Evolutionary conservation across 2,329 filamentous ascomycete genomes (phyloP), one percentile per base, ranked within the genome.

Genomic region (Mycosphaerelloides madeirae): DNA sequence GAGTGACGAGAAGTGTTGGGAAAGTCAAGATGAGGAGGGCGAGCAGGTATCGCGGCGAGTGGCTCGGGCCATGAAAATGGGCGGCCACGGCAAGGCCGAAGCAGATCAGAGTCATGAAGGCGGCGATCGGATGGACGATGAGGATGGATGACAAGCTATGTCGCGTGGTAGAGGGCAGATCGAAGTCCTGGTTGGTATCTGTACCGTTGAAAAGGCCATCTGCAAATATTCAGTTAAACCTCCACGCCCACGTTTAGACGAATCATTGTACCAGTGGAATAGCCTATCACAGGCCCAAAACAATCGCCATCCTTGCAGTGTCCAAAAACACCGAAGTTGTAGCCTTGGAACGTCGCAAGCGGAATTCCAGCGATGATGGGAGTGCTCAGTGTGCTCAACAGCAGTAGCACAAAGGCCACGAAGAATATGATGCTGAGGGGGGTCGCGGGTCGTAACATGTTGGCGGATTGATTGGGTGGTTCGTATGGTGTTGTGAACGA

Each of bases 311-410:
- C 72, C 53, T 80, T 75, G 68, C 93, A 98, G 60, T 81, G 95
- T 19, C 93, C 93, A 71, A 97, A 91, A 38, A 97, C 90, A 38
- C 93, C 93, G 73, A 94, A 96, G 55, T 82, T 83, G 56, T 87
- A 80, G 58, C 84, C 82, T 32, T 83, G 71, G 62, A 83, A 91
- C 41, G 80, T 82, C 29, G 86, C 90, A 32, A 98, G 75, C 8
- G 89, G 87, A 36, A 98, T 94, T 19, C 76, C 78, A 62, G 85
- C 82, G 63, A 97, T 84, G 56, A 98, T 81, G 14, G 93, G 93
- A 0, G 88, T 90, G 1, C 91, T 95, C n/a, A 98, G 72, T 31
- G 90, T 87, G 36, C 89, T 87, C 31, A 98, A 75, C 36, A 97
- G 74, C 41, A 97, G 77, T 50, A 97, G 75, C 52, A 76, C 84